Conservation (phyloP, 108 stramenopile genomes). For the Nitzschia sp. region DNA sequence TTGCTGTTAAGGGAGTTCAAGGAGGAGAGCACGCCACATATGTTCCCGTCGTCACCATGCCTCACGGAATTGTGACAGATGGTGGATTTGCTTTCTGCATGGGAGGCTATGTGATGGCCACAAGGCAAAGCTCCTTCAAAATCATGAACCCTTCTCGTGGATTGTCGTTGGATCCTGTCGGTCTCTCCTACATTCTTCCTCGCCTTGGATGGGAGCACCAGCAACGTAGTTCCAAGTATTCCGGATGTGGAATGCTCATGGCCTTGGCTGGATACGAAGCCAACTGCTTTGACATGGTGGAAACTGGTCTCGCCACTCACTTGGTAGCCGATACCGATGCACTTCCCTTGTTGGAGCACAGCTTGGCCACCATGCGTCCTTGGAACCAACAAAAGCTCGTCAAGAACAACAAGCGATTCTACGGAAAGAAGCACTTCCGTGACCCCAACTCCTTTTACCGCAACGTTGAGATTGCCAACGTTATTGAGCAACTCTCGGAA, state of each 20-base stretch:
- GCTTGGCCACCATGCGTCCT: slow-evolving; percentile 50
- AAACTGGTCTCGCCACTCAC: slow-evolving; percentile 81
- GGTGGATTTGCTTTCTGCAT: slow-evolving; percentile 69
- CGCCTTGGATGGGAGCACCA: slow-evolving; percentile 72
- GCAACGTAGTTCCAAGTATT: slow-evolving; percentile 42
- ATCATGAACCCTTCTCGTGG: slow-evolving; percentile 77
- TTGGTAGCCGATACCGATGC: slow-evolving; percentile 37
- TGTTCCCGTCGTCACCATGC: slow-evolving; percentile 67
- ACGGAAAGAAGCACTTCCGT: slow-evolving; percentile 34
- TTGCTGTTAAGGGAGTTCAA: slow-evolving; percentile 55
- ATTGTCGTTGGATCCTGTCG: slow-evolving; percentile 76
- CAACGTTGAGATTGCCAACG: slow-evolving; percentile 61
- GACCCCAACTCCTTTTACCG: slow-evolving; percentile 62
- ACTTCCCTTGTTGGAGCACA: slow-evolving; percentile 58
- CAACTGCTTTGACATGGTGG: slow-evolving; percentile 73
- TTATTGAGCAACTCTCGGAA: slow-evolving; percentile 59
- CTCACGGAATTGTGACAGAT: slow-evolving; percentile 74
- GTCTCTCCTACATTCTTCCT: slow-evolving; percentile 72
- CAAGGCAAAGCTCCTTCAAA: slow-evolving; percentile 53
- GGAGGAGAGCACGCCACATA: slow-evolving; percentile 32
- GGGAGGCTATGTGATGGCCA: slow-evolving; percentile 75
- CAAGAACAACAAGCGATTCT: slow-evolving; percentile 33
- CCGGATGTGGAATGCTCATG: slow-evolving; percentile 61
- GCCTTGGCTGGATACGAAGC: slow-evolving; percentile 79
- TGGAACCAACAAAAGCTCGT: slow-evolving; percentile 60